Evolutionary conservation across 2,329 filamentous ascomycete genomes (phyloP).

Genomic region (Macrophomina pseudophaseolina): DNA sequence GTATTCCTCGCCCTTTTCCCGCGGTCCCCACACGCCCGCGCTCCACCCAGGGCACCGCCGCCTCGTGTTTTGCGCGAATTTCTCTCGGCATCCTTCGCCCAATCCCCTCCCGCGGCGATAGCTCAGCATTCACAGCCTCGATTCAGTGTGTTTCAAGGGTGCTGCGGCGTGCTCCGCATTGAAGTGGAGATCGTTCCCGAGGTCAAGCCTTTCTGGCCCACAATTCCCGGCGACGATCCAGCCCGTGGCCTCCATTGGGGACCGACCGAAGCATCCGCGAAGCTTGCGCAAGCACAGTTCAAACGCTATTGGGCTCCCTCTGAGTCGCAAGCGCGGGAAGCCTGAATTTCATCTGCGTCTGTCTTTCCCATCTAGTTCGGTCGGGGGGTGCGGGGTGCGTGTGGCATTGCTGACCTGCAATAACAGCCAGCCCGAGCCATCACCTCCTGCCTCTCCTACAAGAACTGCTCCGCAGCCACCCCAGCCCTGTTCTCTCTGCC

Average conservation of each 20-base stretch:
- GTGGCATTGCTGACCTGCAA: background rate
- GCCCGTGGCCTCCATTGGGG: background rate
- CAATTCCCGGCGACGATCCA: background rate
- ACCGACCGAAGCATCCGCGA: background rate
- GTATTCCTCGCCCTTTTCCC: background rate
- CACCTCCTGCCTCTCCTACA: background rate
- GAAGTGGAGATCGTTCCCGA: conserved; percentile 4
- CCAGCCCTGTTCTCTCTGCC: background rate
- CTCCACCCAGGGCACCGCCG: background rate
- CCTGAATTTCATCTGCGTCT: background rate
- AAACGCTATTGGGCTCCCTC: background rate
- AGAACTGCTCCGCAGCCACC: background rate
- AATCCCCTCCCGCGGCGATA: background rate
- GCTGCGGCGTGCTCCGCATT: background rate
- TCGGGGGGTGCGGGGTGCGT: background rate
- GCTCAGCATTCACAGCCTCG: background rate
- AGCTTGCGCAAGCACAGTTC: background rate
- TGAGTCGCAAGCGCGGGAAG: background rate
- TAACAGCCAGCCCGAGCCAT: background rate
- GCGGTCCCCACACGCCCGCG: background rate
- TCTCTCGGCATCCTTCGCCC: conserved; percentile 6
- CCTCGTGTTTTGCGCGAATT: conserved; percentile 22
- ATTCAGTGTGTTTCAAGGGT: background rate
- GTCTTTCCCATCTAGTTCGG: background rate
- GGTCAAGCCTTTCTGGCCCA: conserved; percentile 7